Evolutionary conservation across 2,329 filamentous ascomycete species (phyloP), one percentile per base, ranked within the genome.

Genomic region (Tolypocladium pustulatum): DNA sequence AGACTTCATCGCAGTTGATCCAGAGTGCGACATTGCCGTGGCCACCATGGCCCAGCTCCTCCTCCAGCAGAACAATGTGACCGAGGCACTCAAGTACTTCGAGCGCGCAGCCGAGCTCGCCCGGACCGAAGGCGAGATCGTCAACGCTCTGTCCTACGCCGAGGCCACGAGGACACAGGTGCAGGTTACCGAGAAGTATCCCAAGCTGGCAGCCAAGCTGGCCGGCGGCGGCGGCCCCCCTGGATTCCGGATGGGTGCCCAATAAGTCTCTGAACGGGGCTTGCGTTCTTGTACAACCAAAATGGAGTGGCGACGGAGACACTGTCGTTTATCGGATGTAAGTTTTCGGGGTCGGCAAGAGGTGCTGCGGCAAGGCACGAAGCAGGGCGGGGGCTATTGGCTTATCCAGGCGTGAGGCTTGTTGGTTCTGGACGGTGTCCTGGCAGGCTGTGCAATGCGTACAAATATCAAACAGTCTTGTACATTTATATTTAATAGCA

Each of bases 21-120:
- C 94, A 32, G 94, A 99, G 73, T 99, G 94, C 72, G 94, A 99
- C 69, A 99, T 99, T 69, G 94, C 94, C 49, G 94, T 99, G 49
- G 94, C 94, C 57, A 99, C 94, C 58, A 97, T 99, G 91, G 94
- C 94, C 13, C 94, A 99, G 76, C 85, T 99, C 49, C 86, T 99
- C 57, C 84, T 99, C 40, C 94, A 99, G 75, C 94, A 97, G 79
- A 94, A 94, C 74, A 97, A 97, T 78, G 93, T 99, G 60, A 89
- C 88, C 40, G 90, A 97, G 63, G 94, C 94, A 0, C 85, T 99
- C 64, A 91, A 89, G 75, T 97, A 97, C 80, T 99, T 99, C 71
- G 92, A 97, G 80, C 88, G 91, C 61, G 94, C 94, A 2, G 94
- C 93, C 34, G 92, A 97, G 76, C 85, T 99, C 57, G 92, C 91